phyloP scores from a whole-genome alignment of 2,329 filamentous ascomycete genomes.

The Neurospora crassa region DNA sequence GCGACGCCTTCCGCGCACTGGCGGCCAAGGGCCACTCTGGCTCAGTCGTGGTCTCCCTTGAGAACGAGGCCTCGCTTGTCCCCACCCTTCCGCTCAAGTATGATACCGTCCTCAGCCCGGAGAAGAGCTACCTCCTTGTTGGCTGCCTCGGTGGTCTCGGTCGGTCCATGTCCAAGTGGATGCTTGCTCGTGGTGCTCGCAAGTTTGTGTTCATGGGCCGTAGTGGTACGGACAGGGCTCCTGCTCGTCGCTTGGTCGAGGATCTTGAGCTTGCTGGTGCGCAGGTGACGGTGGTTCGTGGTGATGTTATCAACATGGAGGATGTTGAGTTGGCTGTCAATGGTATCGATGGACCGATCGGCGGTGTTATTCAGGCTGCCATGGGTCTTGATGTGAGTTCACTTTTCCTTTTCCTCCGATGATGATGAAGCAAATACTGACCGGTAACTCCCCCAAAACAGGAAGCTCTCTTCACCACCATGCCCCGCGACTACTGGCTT shows the following conservation, averaged over 20 bases:
- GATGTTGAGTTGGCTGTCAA: conserved; percentile 7
- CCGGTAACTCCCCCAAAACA: neutral
- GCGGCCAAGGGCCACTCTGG: neutral
- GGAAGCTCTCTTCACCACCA: conserved; percentile 4
- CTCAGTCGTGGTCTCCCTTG: neutral
- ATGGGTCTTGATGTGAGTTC: conserved; percentile 12
- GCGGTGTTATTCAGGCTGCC: conserved; percentile 16
- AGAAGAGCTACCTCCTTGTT: conserved; percentile 24
- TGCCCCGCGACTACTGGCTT: conserved; percentile 6
- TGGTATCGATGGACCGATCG: conserved; percentile 8
- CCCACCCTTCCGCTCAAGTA: neutral
- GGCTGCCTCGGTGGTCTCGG: conserved; percentile 29
- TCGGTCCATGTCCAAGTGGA: conserved; percentile 24
- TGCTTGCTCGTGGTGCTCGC: conserved; percentile 24
- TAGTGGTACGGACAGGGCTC: conserved; percentile 18
- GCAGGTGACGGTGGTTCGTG: conserved; percentile 11
- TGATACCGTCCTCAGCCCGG: conserved; percentile 3
- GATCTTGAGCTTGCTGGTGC: conserved; percentile 15
- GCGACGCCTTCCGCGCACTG: neutral
- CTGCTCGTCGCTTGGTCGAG: conserved; percentile 18
- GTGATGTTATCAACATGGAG: conserved; percentile 7
- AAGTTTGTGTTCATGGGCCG: conserved; percentile 25
- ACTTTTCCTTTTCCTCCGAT: neutral
- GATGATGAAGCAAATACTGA: neutral
- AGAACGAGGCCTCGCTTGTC: neutral